phyloP scores from a whole-genome alignment of 345 rosid genomes.

The Arabidopsis suecica region DNA sequence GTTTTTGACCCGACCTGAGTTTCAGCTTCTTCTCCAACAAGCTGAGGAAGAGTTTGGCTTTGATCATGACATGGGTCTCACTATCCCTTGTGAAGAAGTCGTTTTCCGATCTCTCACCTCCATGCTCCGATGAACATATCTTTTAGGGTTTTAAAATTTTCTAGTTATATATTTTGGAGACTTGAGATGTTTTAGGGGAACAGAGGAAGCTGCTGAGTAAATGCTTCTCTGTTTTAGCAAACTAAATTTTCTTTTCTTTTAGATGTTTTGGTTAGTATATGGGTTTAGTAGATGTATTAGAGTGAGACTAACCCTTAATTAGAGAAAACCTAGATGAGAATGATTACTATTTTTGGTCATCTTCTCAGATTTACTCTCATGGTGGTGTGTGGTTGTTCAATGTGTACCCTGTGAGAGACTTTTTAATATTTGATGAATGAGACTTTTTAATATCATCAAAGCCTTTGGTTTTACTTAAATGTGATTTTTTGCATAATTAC shows the following conservation, averaged over 20 bases:
- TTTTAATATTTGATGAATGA: conserved; percentile 32
- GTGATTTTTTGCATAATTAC: background rate
- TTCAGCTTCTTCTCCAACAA: conserved; percentile 67
- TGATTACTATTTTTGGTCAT: conserved; percentile 29
- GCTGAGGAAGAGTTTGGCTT: conserved; percentile 89
- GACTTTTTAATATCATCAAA: conserved; percentile 14
- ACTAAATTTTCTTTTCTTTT: conserved; percentile 18
- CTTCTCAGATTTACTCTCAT: conserved; percentile 33
- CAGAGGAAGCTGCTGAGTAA: conserved; percentile 36
- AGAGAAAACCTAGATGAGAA: conserved; percentile 15
- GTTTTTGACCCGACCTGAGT: conserved; percentile 70
- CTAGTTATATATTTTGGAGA: background rate
- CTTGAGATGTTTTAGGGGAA: conserved; percentile 20
- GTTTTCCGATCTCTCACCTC: conserved; percentile 74
- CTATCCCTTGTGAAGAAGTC: conserved; percentile 84
- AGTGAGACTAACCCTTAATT: conserved; percentile 38
- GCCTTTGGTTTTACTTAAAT: background rate
- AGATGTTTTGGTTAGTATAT: conserved; percentile 26
- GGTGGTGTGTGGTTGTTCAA: conserved; percentile 36
- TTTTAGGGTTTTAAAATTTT: conserved; percentile 11
- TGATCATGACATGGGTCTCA: conserved; percentile 83
- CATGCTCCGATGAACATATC: conserved; percentile 55
- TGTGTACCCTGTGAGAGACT: conserved; percentile 36
- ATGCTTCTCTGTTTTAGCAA: conserved; percentile 37
- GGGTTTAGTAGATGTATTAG: conserved; percentile 43